A percentile compares a stretch with the other conserved stretches of the same genome.
These are phyloP conservation scores for Coemansia sp. DNA, from an alignment of 192 early-diverging fungal genomes.

Conservation along the genomic window DNA sequence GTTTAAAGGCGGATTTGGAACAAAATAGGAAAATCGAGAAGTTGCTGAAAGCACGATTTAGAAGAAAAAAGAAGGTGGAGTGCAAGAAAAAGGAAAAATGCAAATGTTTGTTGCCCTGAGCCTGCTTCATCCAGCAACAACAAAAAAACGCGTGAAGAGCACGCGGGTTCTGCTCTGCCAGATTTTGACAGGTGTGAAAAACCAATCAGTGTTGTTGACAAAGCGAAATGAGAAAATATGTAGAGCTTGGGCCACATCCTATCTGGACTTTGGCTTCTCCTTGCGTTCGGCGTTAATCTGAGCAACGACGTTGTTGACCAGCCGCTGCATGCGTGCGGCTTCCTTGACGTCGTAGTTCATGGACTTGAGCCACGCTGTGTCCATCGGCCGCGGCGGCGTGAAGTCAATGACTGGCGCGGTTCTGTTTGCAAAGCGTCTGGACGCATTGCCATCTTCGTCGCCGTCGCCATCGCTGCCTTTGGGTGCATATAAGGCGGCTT, in stretches of 20 bases:
- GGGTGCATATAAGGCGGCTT: background rate
- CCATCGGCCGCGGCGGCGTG: conserved; percentile 43
- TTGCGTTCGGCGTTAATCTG: conserved; percentile 55
- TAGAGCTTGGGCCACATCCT: no score
- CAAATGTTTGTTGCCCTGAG: no score
- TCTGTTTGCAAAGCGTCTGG: conserved; percentile 2
- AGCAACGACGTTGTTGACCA: conserved; percentile 47
- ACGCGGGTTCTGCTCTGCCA: no score
- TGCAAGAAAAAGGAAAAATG: no score
- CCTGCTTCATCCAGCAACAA: no score
- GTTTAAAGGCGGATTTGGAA: background rate
- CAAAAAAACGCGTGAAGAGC: no score
- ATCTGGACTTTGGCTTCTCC: background rate
- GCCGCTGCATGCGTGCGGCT: conserved; percentile 50
- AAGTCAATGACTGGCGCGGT: conserved; percentile 24
- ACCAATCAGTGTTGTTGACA: no score
- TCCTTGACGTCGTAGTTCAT: conserved; percentile 41
- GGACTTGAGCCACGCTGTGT: conserved; percentile 33
- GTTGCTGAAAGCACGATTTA: background rate
- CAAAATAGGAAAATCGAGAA: background rate
- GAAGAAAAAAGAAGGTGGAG: background rate
- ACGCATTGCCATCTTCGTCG: background rate
- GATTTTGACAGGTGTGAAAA: no score
- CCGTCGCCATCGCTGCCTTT: background rate
- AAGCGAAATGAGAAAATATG: no score